Percentiles rank a stretch among this genome's conserved stretches.
These are phyloP conservation scores for Candida tibetensis DNA, from an alignment of 805 yeast species.

Conservation along the genomic window DNA sequence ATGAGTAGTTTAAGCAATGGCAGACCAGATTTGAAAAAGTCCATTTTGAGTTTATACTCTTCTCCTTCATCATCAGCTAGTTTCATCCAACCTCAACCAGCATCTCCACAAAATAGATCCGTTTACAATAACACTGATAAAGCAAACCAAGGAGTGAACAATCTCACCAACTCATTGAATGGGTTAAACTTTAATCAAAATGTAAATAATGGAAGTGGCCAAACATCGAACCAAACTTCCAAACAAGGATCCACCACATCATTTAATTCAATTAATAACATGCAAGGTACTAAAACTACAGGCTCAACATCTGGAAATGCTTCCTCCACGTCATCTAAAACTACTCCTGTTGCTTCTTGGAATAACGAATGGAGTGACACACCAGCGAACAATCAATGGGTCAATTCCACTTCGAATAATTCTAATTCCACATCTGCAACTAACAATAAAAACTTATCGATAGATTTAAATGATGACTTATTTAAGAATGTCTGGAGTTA, in stretches of 20 bases:
- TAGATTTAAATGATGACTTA: slow-evolving; percentile 55
- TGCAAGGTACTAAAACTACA: neutral
- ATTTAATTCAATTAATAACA: slow-evolving; percentile 3
- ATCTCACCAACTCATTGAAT: slow-evolving; percentile 17
- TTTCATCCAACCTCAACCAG: slow-evolving; percentile 21
- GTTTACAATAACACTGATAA: slow-evolving; percentile 1
- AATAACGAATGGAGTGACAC: slow-evolving; percentile 37
- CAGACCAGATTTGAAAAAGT: slow-evolving; percentile 87
- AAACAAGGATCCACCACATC: slow-evolving; percentile 9
- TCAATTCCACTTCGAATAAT: neutral
- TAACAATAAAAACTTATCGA: slow-evolving; percentile 11
- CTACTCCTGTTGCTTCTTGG: slow-evolving; percentile 15
- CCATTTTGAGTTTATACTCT: slow-evolving; percentile 84
- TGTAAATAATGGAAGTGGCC: neutral
- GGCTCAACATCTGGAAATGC: neutral
- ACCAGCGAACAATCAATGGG: slow-evolving; percentile 9
- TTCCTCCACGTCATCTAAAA: neutral
- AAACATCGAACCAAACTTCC: slow-evolving; percentile 2
- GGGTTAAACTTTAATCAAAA: slow-evolving; percentile 18
- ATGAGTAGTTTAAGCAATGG: slow-evolving; percentile 16
- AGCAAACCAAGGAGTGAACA: slow-evolving; percentile 8
- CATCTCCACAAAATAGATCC: neutral
- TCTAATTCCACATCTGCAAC: slow-evolving; percentile 6
- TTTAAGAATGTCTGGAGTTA: slow-evolving; percentile 69
- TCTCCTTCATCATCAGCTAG: slow-evolving; percentile 50